Percentiles rank a stretch among this genome's conserved stretches.
phyloP scores from a whole-genome alignment of 2,329 filamentous ascomycete species.

The Ophiostoma sp. region DNA sequence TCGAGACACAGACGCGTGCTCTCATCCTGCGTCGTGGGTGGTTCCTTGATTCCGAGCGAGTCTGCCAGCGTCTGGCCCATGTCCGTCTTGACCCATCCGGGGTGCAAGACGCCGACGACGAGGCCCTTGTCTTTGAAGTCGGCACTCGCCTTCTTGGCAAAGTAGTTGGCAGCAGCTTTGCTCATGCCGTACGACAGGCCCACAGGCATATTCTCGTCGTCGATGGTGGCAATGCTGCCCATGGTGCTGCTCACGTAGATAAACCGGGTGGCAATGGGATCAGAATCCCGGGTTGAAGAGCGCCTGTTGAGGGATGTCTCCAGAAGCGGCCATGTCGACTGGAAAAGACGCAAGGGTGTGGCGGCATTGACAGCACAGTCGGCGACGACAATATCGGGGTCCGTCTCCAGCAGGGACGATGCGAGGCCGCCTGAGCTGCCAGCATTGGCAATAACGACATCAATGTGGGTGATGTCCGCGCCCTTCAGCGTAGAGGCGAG shows the following conservation, averaged over 20 bases:
- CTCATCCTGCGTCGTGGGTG: conserved; percentile 28
- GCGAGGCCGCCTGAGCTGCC: conserved; percentile 27
- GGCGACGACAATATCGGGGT: conserved; percentile 23
- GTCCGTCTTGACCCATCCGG: conserved; percentile 28
- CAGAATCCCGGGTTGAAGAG: background rate
- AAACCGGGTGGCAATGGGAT: conserved; percentile 25
- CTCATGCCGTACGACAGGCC: conserved; percentile 31
- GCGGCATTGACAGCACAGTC: conserved; percentile 27
- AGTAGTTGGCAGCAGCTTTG: conserved; percentile 33
- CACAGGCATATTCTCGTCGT: conserved; percentile 27
- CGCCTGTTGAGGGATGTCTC: background rate
- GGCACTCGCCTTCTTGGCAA: conserved; percentile 29
- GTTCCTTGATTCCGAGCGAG: conserved; percentile 28
- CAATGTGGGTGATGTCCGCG: conserved; percentile 10
- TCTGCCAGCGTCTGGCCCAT: conserved; percentile 32
- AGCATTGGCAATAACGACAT: conserved; percentile 33
- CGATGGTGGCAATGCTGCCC: conserved; percentile 29
- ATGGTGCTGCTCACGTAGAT: conserved; percentile 30
- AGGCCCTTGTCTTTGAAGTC: conserved; percentile 26
- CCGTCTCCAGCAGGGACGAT: conserved; percentile 26
- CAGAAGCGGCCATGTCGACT: conserved; percentile 28
- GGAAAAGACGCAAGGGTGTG: conserved; percentile 29
- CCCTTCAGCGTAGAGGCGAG: background rate
- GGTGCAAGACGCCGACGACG: conserved; percentile 31
- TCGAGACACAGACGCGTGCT: conserved; percentile 29